Evolutionary conservation across 2,329 filamentous ascomycete genomes (phyloP).

Genomic region (Pseudocercospora fijiensis): DNA sequence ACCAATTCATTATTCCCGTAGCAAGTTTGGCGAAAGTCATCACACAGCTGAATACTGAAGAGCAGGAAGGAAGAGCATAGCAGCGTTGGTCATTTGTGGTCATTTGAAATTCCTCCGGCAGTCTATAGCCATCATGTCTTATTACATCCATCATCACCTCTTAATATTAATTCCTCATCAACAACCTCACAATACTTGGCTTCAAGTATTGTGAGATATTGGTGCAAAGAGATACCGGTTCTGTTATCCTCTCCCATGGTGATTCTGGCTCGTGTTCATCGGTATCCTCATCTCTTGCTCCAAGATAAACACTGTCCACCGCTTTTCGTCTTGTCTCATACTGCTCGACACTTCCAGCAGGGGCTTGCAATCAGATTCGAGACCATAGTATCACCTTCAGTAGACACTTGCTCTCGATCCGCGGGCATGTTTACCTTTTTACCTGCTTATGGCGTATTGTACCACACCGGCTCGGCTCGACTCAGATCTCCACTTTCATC

Average conservation of each 20-base stretch:
- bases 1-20: too few species aligned
- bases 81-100: too few species aligned
- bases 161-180: too few species aligned
- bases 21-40: too few species aligned
- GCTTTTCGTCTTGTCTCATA: slow-evolving; percentile 9
- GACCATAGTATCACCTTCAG: background rate
- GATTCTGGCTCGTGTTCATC: background rate
- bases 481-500: background rate
- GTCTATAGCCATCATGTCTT: too few species aligned
- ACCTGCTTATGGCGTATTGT: background rate
- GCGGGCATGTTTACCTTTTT: background rate
- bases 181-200: too few species aligned
- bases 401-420: background rate
- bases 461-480: background rate
- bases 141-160: too few species aligned
- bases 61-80: too few species aligned
- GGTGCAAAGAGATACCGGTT: slow-evolving; percentile 8
- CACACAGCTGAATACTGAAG: too few species aligned
- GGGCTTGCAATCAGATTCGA: background rate
- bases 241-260: background rate
- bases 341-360: background rate
- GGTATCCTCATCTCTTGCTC: background rate
- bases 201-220: background rate
- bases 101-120: too few species aligned
- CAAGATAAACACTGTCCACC: slow-evolving; percentile 15